Evolutionary conservation across 2,329 filamentous ascomycete species (phyloP), one percentile per base, ranked within the genome.

Genomic region (Trichoderma atroviride): DNA sequence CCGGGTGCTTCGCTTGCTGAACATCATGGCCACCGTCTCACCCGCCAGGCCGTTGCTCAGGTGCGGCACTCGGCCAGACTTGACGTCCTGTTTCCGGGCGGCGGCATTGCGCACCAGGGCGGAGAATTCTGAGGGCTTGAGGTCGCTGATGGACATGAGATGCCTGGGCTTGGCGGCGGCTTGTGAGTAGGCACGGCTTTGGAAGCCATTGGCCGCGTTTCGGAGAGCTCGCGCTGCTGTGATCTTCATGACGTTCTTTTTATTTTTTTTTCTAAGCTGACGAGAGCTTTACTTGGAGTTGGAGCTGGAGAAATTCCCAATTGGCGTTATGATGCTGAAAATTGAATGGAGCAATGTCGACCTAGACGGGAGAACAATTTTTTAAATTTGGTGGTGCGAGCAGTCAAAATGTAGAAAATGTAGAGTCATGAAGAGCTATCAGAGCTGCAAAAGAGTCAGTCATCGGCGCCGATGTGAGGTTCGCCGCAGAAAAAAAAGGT

Each of bases 1-100:
- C 70, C 96, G 89, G 14, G 96, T 99, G 75, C 92, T 96, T 74
- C 94, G 90, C 83, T 99, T 99, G 86, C 87, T 96, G 85, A 99
- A 99, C 86, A 96, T 93, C 89, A 99, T 91, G 73, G 96, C 95
- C 37, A 99, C 88, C 0, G 94, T 94, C 80, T 93, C 89, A 64
- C 93, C 92, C 0, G 87, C 81, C 72, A 99, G 82, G 13, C 87
- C 83, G 66, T 86, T 82, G 67, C 96, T 82, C 55, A 84, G 82
- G 62, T 83, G 79, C 3, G 91, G 88, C 22, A 75, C 71, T 56
- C 74, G 74, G 57, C 88, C 88, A 24, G 88, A 87, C 79, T 96
- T 97, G 83, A 95, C 88, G 68, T 88, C 84, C 67, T 87, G 81
- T 81, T 98, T 98, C 83, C 93, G 88, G 55, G 86, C 81, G 29